Evolutionary conservation across 1,284 basidiomycete species (phyloP), one percentile per base, ranked within the genome.

Genomic region (Malassezia slooffiae): DNA sequence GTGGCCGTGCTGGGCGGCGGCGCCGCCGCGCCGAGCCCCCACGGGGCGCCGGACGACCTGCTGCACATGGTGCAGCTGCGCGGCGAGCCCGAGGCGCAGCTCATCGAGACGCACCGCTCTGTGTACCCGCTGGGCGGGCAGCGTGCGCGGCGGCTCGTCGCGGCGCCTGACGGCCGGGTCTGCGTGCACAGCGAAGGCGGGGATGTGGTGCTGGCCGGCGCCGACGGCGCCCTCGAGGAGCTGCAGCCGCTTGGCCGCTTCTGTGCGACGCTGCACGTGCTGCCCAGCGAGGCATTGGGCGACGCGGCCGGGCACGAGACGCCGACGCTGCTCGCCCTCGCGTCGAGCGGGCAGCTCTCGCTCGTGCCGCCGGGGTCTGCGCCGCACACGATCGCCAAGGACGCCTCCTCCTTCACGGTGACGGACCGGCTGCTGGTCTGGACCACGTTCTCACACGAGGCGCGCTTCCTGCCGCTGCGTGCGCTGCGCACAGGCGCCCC

Each of bases 341-440:
- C 81, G 1, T 70, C 75, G 13, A 75, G 75, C 4, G 80, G 82
- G 3, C 82, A 80, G 56, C 71, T 89, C 2, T 75, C n/a, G n/a
- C 27, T 47, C 6, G n/a, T 41, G 3, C 16, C 21, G 21, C 34
- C 44, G 1, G 19, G 11, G 26, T 73, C 77, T 32, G 70, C 53
- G 52, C 71, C 21, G 52, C 83, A 58, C 9, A 38, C 58, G 11
- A 49, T 76, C 2, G 77, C 82, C 1, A 71, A 75, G 2, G 81
- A 80, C 48, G 80, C 75, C 16, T 90, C 80, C 17, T 95, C 90
- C 0, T 87, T 90, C 71, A 76, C 77, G 1, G 55, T 85, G n/a
- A 80, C 84, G 0, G 79, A 82, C 6, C 78, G 79, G 12, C 89
- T 88, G 66, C 72, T 95, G 24, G 81, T 93, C 34, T 93, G 80